These are phyloP conservation scores for Aspergillus cavernicola DNA, from an alignment of 495 filamentous ascomycete genomes.

Conservation along the genomic window DNA sequence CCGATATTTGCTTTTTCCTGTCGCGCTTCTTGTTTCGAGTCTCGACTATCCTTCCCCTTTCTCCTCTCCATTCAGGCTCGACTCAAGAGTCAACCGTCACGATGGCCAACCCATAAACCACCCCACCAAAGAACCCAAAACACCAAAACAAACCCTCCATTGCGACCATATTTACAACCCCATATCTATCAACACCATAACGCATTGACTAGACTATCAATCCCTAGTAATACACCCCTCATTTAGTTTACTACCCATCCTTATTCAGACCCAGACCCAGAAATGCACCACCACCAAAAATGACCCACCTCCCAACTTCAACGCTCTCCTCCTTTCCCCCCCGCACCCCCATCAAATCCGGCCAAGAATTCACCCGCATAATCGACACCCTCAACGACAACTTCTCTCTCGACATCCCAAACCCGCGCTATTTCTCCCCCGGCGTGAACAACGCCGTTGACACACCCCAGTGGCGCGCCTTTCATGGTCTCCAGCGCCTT, in stretches of 20 bases:
- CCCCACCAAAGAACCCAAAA: not conserved
- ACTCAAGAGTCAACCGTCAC: not conserved
- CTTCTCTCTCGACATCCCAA: constrained; percentile 25
- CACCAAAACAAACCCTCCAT: not conserved
- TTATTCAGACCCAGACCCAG: no score
- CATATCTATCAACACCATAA: no score
- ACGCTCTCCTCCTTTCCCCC: not conserved
- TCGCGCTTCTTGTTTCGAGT: not conserved
- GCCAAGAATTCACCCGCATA: constrained; percentile 14
- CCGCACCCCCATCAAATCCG: constrained; percentile 20
- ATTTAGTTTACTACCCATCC: no score
- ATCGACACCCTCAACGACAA: constrained; percentile 24
- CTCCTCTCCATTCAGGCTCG: not conserved
- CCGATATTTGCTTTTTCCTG: no score
- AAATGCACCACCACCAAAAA: no score
- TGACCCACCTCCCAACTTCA: not conserved
- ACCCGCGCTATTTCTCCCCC: constrained; percentile 21
- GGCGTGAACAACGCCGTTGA: not conserved
- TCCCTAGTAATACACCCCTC: not conserved
- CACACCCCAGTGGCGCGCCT: constrained; percentile 12
- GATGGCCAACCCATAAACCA: not conserved
- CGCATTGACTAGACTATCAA: not conserved
- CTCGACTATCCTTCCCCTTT: not conserved
- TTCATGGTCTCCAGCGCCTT: constrained; percentile 15
- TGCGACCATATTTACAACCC: no score